phyloP scores from a whole-genome alignment of 495 filamentous ascomycete genomes.

The Xylaria cubensis region DNA sequence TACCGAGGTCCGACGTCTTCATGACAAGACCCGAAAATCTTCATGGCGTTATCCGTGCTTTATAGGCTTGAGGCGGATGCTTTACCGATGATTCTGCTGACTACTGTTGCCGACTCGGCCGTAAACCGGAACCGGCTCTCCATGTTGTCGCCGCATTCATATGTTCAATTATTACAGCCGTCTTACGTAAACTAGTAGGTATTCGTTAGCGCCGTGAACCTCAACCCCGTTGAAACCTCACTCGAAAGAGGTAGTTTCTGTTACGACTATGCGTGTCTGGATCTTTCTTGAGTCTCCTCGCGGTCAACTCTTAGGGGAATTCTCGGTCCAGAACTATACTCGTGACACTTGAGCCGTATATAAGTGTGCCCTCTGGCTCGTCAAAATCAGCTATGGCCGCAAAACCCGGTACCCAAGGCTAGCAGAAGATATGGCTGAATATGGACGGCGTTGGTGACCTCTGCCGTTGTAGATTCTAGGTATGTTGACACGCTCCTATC shows the following conservation, averaged over 20 bases:
- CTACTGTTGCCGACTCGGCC: constrained; percentile 67
- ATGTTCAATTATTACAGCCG: too few relatives aligned
- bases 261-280: constrained; percentile 55
- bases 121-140: constrained; percentile 61
- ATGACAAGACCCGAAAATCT: constrained; percentile 62
- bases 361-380: constrained; percentile 46
- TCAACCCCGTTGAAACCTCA: too few relatives aligned
- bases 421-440: too few relatives aligned
- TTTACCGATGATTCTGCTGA: constrained; percentile 68
- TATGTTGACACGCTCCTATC: constrained; percentile 61
- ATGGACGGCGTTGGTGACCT: too few relatives aligned
- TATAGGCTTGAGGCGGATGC: constrained; percentile 70
- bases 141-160: too few relatives aligned
- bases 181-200: too few relatives aligned
- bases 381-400: constrained; percentile 51
- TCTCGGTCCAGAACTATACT: constrained; percentile 44
- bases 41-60: too few relatives aligned
- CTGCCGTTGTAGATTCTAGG: constrained; percentile 65
- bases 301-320: constrained; percentile 46
- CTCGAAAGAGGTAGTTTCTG: too few relatives aligned
- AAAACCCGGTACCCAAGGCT: too few relatives aligned
- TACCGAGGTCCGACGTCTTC: constrained; percentile 58
- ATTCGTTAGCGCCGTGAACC: too few relatives aligned
- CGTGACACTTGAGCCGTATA: constrained; percentile 58
- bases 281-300: constrained; percentile 67